These are phyloP conservation scores for Cyanodermella asteris DNA, from an alignment of 2,329 filamentous ascomycete genomes.

Conservation along the genomic window DNA sequence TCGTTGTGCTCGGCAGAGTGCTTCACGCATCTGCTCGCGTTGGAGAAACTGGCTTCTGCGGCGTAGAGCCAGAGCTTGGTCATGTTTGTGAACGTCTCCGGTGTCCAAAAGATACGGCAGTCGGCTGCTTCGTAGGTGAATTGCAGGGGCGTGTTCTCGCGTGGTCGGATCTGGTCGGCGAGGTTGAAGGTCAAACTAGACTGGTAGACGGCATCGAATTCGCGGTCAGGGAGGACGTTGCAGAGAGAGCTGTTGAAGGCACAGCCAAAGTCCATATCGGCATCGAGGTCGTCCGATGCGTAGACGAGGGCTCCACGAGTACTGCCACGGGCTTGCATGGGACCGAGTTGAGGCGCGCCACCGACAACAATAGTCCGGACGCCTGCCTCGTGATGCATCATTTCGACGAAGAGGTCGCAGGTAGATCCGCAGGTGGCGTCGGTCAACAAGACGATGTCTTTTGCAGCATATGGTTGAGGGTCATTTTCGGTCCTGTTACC, in stretches of 20 bases:
- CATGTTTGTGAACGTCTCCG: conserved; percentile 15
- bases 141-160: conserved; percentile 13
- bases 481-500: conserved; percentile 6
- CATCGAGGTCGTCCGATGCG: conserved; percentile 6
- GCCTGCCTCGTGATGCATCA: conserved; percentile 9
- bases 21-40: conserved; percentile 12
- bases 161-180: conserved; percentile 14
- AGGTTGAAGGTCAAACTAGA: conserved; percentile 16
- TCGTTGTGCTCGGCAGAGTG: conserved; percentile 11
- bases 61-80: conserved; percentile 14
- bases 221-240: conserved; percentile 5
- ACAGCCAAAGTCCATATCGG: conserved; percentile 5
- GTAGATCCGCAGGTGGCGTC: conserved; percentile 10
- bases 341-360: conserved; percentile 5
- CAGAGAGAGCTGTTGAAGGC: conserved; percentile 2
- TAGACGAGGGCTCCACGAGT: conserved; percentile 5
- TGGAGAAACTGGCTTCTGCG: conserved; percentile 12
- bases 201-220: conserved; percentile 10
- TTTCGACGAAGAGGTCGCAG: conserved; percentile 10
- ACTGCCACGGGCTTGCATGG: conserved; percentile 10
- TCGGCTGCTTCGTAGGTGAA: conserved; percentile 17
- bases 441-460: conserved; percentile 9
- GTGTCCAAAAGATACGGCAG: conserved; percentile 16
- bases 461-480: conserved; percentile 6
- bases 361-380: conserved; percentile 9